Conservation (phyloP, 352 stramenopile species). For the Phytopythium chamaehyphon region DNA sequence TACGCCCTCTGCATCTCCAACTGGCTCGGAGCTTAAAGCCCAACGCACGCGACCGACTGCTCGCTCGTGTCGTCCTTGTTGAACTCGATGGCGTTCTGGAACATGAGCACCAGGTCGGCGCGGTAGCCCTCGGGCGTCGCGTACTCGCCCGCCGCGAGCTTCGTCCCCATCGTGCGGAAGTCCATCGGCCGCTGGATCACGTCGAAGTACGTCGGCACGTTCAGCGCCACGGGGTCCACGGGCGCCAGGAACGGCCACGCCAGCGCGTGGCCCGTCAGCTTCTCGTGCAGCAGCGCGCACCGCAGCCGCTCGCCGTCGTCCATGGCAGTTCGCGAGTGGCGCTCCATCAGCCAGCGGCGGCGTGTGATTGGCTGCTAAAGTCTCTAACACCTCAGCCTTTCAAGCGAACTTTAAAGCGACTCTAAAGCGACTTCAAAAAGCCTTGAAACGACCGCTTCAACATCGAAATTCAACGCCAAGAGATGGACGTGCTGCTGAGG, state of each 20-base stretch:
- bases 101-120: conserved; percentile 78
- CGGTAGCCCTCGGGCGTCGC: conserved; percentile 46
- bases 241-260: conserved; percentile 90
- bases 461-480: no score
- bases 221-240: conserved; percentile 92
- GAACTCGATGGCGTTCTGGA: conserved; percentile 84
- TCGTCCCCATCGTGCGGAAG: conserved; percentile 90
- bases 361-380: no score
- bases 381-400: no score
- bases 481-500: conserved; percentile 45
- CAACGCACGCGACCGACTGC: conserved; percentile 65
- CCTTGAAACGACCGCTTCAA: no score
- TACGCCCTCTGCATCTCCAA: no score
- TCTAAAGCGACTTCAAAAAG: no score
- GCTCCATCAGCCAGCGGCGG: no score
- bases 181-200: conserved; percentile 97
- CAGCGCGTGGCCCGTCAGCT: conserved; percentile 53
- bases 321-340: neutral
- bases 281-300: conserved; percentile 58
- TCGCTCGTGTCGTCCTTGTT: conserved; percentile 75
- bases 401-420: no score
- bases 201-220: conserved; percentile 93
- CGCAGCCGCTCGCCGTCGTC: conserved; percentile 3
- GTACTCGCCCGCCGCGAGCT: conserved; percentile 63
- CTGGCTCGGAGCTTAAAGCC: no score